phyloP scores from a whole-genome alignment of 2,329 filamentous ascomycete genomes.

The Monosporascus cannonballus region DNA sequence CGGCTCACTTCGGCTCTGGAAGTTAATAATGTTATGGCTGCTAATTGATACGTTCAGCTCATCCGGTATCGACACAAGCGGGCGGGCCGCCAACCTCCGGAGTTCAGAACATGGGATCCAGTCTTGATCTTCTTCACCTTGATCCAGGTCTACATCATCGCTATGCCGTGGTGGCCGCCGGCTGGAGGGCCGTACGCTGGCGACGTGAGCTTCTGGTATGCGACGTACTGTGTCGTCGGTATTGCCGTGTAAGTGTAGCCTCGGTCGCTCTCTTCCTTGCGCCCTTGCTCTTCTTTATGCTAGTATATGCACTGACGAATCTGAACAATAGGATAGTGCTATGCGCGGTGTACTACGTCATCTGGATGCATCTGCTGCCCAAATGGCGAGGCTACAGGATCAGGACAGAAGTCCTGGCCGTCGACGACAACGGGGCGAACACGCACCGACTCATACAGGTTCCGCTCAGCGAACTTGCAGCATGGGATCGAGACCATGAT shows the following conservation, averaged over 20 bases:
- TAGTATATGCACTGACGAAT: background rate
- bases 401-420: constrained; percentile 45
- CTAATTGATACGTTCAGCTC: background rate
- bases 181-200: constrained; percentile 51
- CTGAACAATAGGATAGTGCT: constrained; percentile 35
- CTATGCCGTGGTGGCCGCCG: constrained; percentile 69
- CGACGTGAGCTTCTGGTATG: constrained; percentile 69
- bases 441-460: constrained; percentile 47
- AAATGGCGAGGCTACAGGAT: constrained; percentile 46
- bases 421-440: constrained; percentile 40
- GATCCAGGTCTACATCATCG: constrained; percentile 54
- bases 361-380: constrained; percentile 54
- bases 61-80: constrained; percentile 49
- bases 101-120: constrained; percentile 54
- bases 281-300: background rate
- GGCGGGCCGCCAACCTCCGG: constrained; percentile 38
- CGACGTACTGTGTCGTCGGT: constrained; percentile 59
- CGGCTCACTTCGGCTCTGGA: too few species aligned
- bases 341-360: constrained; percentile 51
- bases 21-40: background rate
- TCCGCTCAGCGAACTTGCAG: constrained; percentile 39
- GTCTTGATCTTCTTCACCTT: constrained; percentile 54
- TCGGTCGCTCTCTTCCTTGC: background rate
- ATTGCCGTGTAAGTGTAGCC: constrained; percentile 51
- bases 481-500: constrained; percentile 57